These are phyloP conservation scores for Diaporthe helianthi DNA, from an alignment of 2,329 filamentous ascomycete species.

Conservation along the genomic window DNA sequence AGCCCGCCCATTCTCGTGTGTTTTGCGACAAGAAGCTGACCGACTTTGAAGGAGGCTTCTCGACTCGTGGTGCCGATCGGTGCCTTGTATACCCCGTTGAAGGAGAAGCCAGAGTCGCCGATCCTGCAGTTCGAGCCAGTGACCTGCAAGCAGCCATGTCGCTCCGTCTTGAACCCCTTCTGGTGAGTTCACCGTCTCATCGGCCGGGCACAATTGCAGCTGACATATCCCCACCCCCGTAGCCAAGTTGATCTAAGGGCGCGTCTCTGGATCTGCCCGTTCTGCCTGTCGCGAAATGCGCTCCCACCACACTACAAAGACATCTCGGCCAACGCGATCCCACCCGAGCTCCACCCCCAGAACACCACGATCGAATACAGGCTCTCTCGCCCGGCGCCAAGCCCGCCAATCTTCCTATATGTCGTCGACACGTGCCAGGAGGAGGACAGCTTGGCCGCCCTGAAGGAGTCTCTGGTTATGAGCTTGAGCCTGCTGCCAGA, in stretches of 20 bases:
- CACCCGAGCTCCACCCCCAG: slow-evolving; percentile 79
- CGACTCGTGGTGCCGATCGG: slow-evolving; percentile 95
- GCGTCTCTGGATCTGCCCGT: slow-evolving; percentile 87
- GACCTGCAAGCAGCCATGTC: slow-evolving; percentile 94
- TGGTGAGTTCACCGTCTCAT: slow-evolving; percentile 66
- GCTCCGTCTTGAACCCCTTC: slow-evolving; percentile 95
- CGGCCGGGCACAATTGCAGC: slow-evolving; percentile 24
- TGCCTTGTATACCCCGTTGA: slow-evolving; percentile 92
- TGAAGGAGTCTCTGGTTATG: slow-evolving; percentile 88
- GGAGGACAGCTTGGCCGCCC: slow-evolving; percentile 80
- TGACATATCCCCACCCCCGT: slow-evolving; percentile 40
- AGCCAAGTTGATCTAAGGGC: slow-evolving; percentile 86
- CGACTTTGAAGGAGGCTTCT: slow-evolving; percentile 78
- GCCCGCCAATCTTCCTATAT: slow-evolving; percentile 85
- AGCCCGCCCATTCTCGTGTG: background rate
- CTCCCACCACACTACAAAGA: slow-evolving; percentile 89
- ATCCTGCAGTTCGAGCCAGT: slow-evolving; percentile 95
- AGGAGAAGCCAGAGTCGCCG: slow-evolving; percentile 90
- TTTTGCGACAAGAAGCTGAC: slow-evolving; percentile 35
- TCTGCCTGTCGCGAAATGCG: slow-evolving; percentile 83
- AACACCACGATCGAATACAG: slow-evolving; percentile 93
- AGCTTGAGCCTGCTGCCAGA: slow-evolving; percentile 82
- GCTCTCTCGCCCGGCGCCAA: slow-evolving; percentile 81
- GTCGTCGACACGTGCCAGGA: slow-evolving; percentile 90
- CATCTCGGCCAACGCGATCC: slow-evolving; percentile 82